These are phyloP conservation scores for Cercospora sesami DNA, from an alignment of 2,329 filamentous ascomycete species.

Conservation along the genomic window DNA sequence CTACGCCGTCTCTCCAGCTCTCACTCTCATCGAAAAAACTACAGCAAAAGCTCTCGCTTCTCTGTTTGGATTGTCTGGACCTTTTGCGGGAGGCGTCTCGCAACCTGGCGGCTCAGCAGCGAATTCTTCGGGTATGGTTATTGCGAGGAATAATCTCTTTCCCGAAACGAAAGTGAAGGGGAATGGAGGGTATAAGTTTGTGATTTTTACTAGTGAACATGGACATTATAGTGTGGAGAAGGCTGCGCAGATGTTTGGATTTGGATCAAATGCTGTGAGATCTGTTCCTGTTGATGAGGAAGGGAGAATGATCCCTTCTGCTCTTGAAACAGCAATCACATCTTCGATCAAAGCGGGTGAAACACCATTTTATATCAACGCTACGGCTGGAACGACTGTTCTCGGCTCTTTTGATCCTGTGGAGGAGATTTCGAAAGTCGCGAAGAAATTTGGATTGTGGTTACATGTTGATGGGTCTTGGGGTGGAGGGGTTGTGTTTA, in stretches of 20 bases:
- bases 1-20: slow-evolving; percentile 86
- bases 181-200: slow-evolving; percentile 65
- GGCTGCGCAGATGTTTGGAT: slow-evolving; percentile 83
- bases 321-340: slow-evolving; percentile 47
- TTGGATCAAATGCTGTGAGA: slow-evolving; percentile 74
- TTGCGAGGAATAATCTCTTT: slow-evolving; percentile 83
- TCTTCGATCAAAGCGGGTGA: too few species aligned
- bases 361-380: slow-evolving; percentile 87
- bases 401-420: slow-evolving; percentile 86
- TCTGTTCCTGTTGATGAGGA: slow-evolving; percentile 69
- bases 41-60: slow-evolving; percentile 71
- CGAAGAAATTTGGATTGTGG: slow-evolving; percentile 74
- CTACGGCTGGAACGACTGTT: slow-evolving; percentile 92
- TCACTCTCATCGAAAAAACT: slow-evolving; percentile 84
- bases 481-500: slow-evolving; percentile 84
- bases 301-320: slow-evolving; percentile 69
- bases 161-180: slow-evolving; percentile 74
- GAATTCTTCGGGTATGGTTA: slow-evolving; percentile 80
- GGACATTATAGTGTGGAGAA: slow-evolving; percentile 96
- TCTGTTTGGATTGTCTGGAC: slow-evolving; percentile 73
- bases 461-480: slow-evolving; percentile 90
- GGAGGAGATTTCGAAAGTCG: slow-evolving; percentile 66
- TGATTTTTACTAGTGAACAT: slow-evolving; percentile 83
- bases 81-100: slow-evolving; percentile 68
- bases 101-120: slow-evolving; percentile 80